Base-by-base conservation (phyloP, 805 yeast species). In the Candida verbasci region DNA sequence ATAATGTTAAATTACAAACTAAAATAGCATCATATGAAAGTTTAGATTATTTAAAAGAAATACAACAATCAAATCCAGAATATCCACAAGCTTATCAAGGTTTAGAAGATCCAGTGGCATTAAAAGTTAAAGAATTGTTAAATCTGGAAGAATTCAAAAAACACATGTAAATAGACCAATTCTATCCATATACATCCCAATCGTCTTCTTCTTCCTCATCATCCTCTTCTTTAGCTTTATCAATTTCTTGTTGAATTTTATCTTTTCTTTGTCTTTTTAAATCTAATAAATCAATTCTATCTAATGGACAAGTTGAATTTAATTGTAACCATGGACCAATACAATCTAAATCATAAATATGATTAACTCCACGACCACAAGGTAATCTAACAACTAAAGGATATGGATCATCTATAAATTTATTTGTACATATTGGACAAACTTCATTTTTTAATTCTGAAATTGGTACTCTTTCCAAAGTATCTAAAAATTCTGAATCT, bases 321-420 rank as follows among this genome's bases (percentile, higher is more conserved):
- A 78, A 65, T 44, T 77, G 75, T 35, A 91, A 66, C 97, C 97
- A 89, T 0, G 95, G 93, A 0, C 83, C 82, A 25, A 91, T 79
- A 55, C 97, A 89, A 47, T 91, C 97, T 45, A 88, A 65, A 54
- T 89, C 97, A 58, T 85, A 89, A 28, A 71, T 71, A 56, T 89
- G 97, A 24, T 66, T 71, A 9, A 37, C 31, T 31, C 52, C 60
- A 24, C 51, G 41, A 11, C 49, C 45, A 58, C 97, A 89, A 5
- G 82, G 81, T 17, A 89, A 66, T 46, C 72, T 66, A 12, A 87
- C 96, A 9, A 89, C 78, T 32, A 89, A 62, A 2, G 96, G 96
- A 49, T 82, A 80, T 31, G 77, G 65, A 52, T 87, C 95, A 23
- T 79, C 82, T 3, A 72, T 62, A 49, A 78, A 89, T 40, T 72